phyloP scores from a whole-genome alignment of 2,329 filamentous ascomycete genomes.

The Clonostachys sp. region DNA sequence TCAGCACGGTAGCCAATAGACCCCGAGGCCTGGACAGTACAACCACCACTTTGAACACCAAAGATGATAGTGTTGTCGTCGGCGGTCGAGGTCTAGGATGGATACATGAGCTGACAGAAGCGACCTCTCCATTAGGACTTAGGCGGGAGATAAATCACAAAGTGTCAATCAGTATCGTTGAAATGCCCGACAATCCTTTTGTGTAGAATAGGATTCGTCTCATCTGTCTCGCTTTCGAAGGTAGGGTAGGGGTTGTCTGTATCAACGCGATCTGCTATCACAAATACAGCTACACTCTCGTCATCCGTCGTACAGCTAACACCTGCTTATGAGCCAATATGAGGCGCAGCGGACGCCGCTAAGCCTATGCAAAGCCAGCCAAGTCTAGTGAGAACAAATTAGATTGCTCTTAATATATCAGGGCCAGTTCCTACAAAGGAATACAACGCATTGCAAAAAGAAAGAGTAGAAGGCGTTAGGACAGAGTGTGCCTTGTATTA shows the following conservation, averaged over 20 bases:
- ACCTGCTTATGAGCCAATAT: too few species aligned
- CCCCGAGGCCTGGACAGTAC: constrained; percentile 9
- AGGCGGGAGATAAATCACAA: constrained; percentile 12
- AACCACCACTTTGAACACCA: constrained; percentile 8
- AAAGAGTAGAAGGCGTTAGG: too few species aligned
- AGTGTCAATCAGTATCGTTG: constrained; percentile 7
- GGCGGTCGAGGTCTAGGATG: constrained; percentile 6
- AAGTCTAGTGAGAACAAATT: too few species aligned
- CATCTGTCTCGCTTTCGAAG: constrained; percentile 6
- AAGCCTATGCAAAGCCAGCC: too few species aligned
- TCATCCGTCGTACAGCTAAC: too few species aligned
- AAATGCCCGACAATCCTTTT: constrained; percentile 8
- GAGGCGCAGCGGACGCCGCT: too few species aligned
- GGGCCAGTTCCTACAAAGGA: too few species aligned
- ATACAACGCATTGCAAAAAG: too few species aligned
- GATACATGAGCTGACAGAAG: constrained; percentile 13
- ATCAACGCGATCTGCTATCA: constrained; percentile 2
- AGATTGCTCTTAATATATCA: too few species aligned
- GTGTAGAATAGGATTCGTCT: constrained; percentile 5
- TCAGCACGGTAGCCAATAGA: constrained; percentile 9
- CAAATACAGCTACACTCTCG: neutral
- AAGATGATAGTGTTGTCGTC: constrained; percentile 7
- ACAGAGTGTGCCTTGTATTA: too few species aligned
- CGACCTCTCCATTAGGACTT: constrained; percentile 5
- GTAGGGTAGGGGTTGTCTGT: constrained; percentile 4